Evolutionary conservation across 495 filamentous ascomycete species (phyloP).

Genomic region (Gamarada debralockiae): DNA sequence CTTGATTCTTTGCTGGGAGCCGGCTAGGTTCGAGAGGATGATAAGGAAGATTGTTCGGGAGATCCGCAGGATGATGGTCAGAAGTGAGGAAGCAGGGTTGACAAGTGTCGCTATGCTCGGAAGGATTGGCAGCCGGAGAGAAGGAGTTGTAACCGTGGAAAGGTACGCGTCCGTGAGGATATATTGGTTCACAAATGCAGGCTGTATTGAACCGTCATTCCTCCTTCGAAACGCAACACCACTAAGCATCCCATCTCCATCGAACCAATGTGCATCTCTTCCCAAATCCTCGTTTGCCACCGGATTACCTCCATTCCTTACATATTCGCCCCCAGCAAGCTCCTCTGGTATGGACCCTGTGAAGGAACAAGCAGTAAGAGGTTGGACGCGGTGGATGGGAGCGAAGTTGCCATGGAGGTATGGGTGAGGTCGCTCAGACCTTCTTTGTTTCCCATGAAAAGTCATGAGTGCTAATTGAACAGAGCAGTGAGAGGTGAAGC

Average conservation of each 20-base stretch:
- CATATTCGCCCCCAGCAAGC: constrained; percentile 59
- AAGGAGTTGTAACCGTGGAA: constrained; percentile 38
- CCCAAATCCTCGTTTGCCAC: constrained; percentile 51
- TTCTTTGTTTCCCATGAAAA: constrained; percentile 19
- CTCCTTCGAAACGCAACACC: constrained; percentile 52
- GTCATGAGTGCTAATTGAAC: constrained; percentile 13
- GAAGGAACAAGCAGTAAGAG: constrained; percentile 46
- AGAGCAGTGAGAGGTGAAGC: constrained; percentile 4
- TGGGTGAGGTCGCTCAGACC: constrained; percentile 19
- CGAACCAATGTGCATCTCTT: constrained; percentile 63
- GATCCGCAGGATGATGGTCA: constrained; percentile 41
- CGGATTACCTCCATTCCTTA: constrained; percentile 67
- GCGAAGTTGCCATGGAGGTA: constrained; percentile 63
- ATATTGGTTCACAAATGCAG: constrained; percentile 61
- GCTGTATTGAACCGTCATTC: constrained; percentile 34
- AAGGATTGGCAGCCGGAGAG: constrained; percentile 46
- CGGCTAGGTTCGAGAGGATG: constrained; percentile 48
- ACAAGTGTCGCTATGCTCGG: constrained; percentile 61
- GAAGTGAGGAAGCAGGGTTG: constrained; percentile 35
- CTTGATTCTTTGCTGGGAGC: constrained; percentile 48
- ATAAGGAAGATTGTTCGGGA: constrained; percentile 49
- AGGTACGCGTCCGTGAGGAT: constrained; percentile 60
- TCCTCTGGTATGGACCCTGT: constrained; percentile 53
- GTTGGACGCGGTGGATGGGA: constrained; percentile 46
- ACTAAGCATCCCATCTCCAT: constrained; percentile 68